Evolutionary conservation across 306 rosid genomes (phyloP), one percentile per base, ranked within the genome.

Genomic region (Luffa aegyptiaca): DNA sequence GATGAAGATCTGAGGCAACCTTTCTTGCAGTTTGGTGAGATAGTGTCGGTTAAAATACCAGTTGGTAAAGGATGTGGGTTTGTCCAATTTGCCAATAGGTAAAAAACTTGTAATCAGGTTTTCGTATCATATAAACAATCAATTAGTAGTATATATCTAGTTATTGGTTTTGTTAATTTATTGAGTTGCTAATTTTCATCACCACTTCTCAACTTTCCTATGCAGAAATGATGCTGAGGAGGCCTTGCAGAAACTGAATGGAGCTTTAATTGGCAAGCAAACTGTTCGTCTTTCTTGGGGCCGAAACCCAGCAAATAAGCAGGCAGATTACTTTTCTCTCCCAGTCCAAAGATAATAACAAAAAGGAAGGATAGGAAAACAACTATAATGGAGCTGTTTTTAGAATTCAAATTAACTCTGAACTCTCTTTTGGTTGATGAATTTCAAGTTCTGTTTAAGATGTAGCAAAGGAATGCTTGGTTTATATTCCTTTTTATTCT

Each of bases 231-330:
- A 89, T 65, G 99, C 99, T 55, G 99, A 96, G 82, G 99, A 96
- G 86, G 98, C 99, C 6, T 75, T 93, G 89, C 91, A 92, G 82
- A 91, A 93, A 92, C 81, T 96, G 75, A 96, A 91, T 76, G 98
- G 96, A 46, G 86, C 94, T 72, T 82, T 79, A 59, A 87, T 96
- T 73, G 98, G 99, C 77, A 96, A 92, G 78, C 99, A 96, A 84
- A 90, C 97, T 8, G 94, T 96, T 71, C 97, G 97, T 18, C 99
- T 95, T 86, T 93, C 97, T 51, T 95, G 99, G 99, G 99, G 99
- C 51, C 99, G 98, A 86, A 96, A 96, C 86, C 99, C 99, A 33
- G 97, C 97, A 84, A 91, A 95, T 81, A 96, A 96, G 87, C 99
- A 96, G 97, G 99, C 78, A 90, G 42, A 45, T 20, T 83, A 77